Evolutionary conservation across 164 flowering plant genomes (phyloP).

Genomic region (Nelumbo lutea): DNA sequence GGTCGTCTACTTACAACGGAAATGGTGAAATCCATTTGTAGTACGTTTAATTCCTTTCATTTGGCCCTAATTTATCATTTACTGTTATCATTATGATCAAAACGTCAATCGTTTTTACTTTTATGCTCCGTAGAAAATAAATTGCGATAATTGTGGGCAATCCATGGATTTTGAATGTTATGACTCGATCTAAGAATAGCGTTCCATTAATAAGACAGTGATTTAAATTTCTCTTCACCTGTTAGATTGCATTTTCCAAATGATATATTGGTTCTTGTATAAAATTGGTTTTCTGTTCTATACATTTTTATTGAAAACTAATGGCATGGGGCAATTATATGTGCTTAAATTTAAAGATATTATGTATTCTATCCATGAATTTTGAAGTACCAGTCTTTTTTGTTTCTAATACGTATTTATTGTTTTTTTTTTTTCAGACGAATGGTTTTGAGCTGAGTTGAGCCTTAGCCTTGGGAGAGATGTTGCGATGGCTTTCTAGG

Average conservation of each 20-base stretch:
- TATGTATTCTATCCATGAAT: background rate
- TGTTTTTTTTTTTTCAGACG: background rate
- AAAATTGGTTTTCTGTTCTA: too few species aligned
- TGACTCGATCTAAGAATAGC: too few species aligned
- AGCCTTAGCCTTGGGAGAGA: conserved; percentile 8
- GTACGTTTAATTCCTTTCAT: background rate
- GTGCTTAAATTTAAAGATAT: too few species aligned
- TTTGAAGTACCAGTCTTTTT: background rate
- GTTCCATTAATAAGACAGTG: too few species aligned
- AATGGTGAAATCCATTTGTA: conserved; percentile 1
- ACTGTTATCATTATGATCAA: background rate
- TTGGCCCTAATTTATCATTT: background rate
- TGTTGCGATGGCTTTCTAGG: conserved; percentile 34
- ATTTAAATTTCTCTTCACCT: too few species aligned
- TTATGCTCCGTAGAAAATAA: too few species aligned
- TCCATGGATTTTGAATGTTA: too few species aligned
- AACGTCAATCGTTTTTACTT: background rate
- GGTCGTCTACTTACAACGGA: background rate
- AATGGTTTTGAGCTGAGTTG: conserved; percentile 15
- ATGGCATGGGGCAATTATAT: too few species aligned
- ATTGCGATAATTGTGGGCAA: too few species aligned
- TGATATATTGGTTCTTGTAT: too few species aligned
- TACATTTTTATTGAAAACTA: too few species aligned
- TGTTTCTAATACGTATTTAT: background rate
- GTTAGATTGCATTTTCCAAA: too few species aligned